Conservation (phyloP, 2,329 filamentous ascomycete genomes). For the Cercospora sp. region DNA sequence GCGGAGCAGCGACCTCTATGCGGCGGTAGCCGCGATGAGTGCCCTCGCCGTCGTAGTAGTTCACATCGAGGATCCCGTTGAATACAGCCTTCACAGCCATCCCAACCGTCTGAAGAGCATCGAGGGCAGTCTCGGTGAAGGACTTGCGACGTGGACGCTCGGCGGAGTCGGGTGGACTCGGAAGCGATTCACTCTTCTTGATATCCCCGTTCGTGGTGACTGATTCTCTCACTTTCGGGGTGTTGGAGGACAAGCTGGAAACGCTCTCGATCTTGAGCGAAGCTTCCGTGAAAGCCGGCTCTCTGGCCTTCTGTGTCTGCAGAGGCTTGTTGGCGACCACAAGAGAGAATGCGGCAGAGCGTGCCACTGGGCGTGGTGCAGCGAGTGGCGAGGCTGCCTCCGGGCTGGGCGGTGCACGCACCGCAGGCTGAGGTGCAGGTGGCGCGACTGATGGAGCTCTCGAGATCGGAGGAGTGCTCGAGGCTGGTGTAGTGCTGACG, state of each 20-base stretch:
- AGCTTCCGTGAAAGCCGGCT: background rate
- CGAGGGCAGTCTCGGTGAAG: background rate
- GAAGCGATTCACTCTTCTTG: background rate
- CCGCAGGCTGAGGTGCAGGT: background rate
- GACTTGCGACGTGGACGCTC: background rate
- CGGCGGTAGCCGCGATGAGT: background rate
- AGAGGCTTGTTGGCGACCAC: background rate
- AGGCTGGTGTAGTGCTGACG: background rate
- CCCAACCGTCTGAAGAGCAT: background rate
- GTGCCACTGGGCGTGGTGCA: background rate
- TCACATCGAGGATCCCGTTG: conserved; percentile 8
- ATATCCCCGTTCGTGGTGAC: background rate
- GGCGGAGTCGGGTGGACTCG: background rate
- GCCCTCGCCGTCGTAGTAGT: conserved; percentile 14
- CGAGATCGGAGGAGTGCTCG: background rate
- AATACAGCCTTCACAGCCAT: background rate
- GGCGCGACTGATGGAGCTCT: background rate
- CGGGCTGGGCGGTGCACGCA: background rate
- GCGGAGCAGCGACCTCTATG: conserved; percentile 1
- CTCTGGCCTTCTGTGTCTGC: background rate
- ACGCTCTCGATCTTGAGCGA: background rate
- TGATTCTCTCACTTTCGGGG: background rate
- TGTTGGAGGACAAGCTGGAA: background rate
- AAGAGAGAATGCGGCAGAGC: background rate
- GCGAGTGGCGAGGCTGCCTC: background rate